Evolutionary conservation across 352 stramenopile species (phyloP).

Genomic region (Plasmopara viticola): DNA sequence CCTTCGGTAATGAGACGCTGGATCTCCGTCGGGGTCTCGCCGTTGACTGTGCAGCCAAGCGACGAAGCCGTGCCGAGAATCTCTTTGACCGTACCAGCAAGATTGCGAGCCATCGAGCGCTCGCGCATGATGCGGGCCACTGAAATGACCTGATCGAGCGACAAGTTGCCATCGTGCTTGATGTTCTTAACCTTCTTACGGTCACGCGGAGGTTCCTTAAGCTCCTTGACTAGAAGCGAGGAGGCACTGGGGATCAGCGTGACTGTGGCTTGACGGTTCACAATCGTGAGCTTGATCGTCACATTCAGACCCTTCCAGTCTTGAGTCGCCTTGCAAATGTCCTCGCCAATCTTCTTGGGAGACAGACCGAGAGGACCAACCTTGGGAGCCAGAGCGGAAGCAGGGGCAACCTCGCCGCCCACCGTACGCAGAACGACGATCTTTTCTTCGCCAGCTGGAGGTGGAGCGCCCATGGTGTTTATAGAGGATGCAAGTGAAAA

Average conservation of each 20-base stretch:
- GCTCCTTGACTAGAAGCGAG: conserved; percentile 99
- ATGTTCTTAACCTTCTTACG: conserved; percentile 99
- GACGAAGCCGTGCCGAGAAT: conserved; percentile 98
- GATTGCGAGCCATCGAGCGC: conserved; percentile 94
- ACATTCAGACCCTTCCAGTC: conserved; percentile 99
- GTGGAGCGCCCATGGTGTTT: conserved; percentile 87
- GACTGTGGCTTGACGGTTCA: conserved; percentile 97
- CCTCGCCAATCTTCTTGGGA: conserved; percentile 99
- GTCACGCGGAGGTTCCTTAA: conserved; percentile 99
- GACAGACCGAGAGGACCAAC: conserved; percentile 99
- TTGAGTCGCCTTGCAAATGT: conserved; percentile 99
- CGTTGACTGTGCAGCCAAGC: conserved; percentile 99
- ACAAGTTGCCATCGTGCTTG: conserved; percentile 99
- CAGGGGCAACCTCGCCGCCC: conserved; percentile 97
- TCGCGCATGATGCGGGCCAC: conserved; percentile 97
- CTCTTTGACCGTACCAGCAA: conserved; percentile 98
- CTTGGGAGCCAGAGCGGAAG: conserved; percentile 98
- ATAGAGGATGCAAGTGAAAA: conserved; percentile 73
- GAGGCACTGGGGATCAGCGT: conserved; percentile 97
- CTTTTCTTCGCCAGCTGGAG: conserved; percentile 85
- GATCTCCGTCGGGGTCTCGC: conserved; percentile 95
- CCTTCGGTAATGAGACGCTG: conserved; percentile 94
- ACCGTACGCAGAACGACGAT: conserved; percentile 98
- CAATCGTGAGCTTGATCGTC: conserved; percentile 99
- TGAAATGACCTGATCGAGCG: conserved; percentile 98